A percentile compares a stretch with the other conserved stretches of the same genome.
phyloP scores from a whole-genome alignment of 164 flowering plant genomes.

The Dillenia suffruticosa region DNA sequence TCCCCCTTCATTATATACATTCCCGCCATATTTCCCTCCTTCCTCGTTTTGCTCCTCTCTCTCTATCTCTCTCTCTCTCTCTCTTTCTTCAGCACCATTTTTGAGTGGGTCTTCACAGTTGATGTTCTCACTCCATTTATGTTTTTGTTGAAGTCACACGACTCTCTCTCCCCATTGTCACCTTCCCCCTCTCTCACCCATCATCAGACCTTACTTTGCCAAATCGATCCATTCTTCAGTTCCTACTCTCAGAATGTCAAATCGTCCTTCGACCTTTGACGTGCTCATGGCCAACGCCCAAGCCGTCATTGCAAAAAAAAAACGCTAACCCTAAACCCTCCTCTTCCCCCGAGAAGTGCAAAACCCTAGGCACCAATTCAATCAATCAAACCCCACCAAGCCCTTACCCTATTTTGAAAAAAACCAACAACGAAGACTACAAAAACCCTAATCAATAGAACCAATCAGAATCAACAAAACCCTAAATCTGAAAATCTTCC shows the following conservation, averaged over 20 bases:
- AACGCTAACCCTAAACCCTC: constrained; percentile 15
- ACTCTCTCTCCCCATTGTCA: background rate
- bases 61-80: too few species aligned
- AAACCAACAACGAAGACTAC: background rate
- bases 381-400: constrained; percentile 3
- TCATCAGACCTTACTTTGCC: constrained; percentile 4
- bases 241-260: constrained; percentile 37
- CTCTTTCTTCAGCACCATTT: too few species aligned
- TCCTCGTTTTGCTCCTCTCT: too few species aligned
- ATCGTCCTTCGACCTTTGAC: constrained; percentile 58
- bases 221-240: background rate
- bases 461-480: constrained; percentile 7
- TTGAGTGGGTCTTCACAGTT: background rate
- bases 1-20: too few species aligned
- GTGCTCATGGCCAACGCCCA: constrained; percentile 82
- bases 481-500: background rate
- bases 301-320: constrained; percentile 52
- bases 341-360: constrained; percentile 42
- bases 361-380: constrained; percentile 4
- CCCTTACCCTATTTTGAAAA: background rate
- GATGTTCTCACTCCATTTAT: constrained; percentile 28
- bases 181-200: background rate
- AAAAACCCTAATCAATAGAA: constrained; percentile 8
- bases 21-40: background rate
- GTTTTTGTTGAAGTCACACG: constrained; percentile 7